These are phyloP conservation scores for Metschnikowia proteae DNA, from an alignment of 805 yeast genomes.

Conservation along the genomic window DNA sequence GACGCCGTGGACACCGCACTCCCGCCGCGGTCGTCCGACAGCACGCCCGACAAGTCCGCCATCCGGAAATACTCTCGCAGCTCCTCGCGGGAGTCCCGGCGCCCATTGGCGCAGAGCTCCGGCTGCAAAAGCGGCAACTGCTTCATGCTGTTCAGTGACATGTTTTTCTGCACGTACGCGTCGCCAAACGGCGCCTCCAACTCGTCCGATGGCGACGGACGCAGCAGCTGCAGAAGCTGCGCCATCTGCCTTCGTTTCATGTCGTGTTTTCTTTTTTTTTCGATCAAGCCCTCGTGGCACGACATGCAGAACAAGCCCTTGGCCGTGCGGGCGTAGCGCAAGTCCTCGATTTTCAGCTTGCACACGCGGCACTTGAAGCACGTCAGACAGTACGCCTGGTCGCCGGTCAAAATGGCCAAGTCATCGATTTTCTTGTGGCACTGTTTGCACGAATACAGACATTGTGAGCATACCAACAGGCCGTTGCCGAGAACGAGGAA, in stretches of 20 bases:
- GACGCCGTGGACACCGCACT: too few relatives aligned
- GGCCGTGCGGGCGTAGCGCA: slow-evolving; percentile 87
- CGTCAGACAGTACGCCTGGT: slow-evolving; percentile 86
- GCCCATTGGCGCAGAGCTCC: neutral
- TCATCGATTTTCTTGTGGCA: slow-evolving; percentile 88
- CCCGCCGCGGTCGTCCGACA: neutral
- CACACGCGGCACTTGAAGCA: slow-evolving; percentile 92
- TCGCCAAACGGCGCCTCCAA: slow-evolving; percentile 44
- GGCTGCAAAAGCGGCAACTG: slow-evolving; percentile 12
- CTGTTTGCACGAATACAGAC: slow-evolving; percentile 85
- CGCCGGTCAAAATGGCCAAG: slow-evolving; percentile 90
- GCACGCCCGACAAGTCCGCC: neutral
- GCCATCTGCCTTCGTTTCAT: slow-evolving; percentile 36
- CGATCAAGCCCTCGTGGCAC: slow-evolving; percentile 82
- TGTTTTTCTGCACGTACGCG: slow-evolving; percentile 5
- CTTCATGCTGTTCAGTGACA: slow-evolving; percentile 12
- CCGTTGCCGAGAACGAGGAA: slow-evolving; percentile 93
- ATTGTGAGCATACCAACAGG: slow-evolving; percentile 79
- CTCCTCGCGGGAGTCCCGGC: too few relatives aligned
- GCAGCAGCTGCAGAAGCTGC: slow-evolving; percentile 25
- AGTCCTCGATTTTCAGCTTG: slow-evolving; percentile 77
- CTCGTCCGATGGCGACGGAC: slow-evolving; percentile 13
- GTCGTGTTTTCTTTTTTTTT: slow-evolving; percentile 66
- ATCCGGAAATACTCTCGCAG: too few relatives aligned
- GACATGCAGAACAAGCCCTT: slow-evolving; percentile 91